phyloP scores from a whole-genome alignment of 805 yeast genomes.

The Metschnikowia lachancei region DNA sequence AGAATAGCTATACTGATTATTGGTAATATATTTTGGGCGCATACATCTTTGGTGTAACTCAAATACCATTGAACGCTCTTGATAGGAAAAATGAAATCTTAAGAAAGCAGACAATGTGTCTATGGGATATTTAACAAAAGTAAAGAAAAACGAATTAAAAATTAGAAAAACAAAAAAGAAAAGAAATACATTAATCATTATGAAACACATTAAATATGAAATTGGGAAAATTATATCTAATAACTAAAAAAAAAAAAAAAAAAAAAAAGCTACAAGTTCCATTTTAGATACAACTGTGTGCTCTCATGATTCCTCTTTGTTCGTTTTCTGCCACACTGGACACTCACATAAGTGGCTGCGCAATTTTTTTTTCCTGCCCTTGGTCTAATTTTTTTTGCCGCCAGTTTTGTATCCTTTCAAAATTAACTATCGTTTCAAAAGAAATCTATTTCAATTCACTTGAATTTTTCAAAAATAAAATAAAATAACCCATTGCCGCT shows the following conservation, averaged over 20 bases:
- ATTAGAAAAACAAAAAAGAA: too few relatives aligned
- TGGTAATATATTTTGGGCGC: not conserved
- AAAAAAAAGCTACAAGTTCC: too few relatives aligned
- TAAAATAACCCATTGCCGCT: not conserved
- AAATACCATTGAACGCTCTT: not conserved
- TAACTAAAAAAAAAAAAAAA: too few relatives aligned
- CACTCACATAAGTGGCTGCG: constrained; percentile 1
- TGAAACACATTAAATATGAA: too few relatives aligned
- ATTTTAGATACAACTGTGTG: too few relatives aligned
- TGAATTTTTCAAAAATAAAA: not conserved
- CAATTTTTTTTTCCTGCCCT: not conserved
- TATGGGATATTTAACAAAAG: too few relatives aligned
- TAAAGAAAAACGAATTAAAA: too few relatives aligned
- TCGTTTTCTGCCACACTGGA: not conserved
- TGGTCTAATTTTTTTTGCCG: constrained; percentile 6
- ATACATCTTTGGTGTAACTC: not conserved
- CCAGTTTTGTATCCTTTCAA: constrained; percentile 1
- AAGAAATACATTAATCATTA: too few relatives aligned
- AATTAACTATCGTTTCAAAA: too few relatives aligned
- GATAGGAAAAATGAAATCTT: too few relatives aligned
- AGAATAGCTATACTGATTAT: not conserved
- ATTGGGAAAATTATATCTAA: too few relatives aligned
- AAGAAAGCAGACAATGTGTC: too few relatives aligned
- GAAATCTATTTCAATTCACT: not conserved
- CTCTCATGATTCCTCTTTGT: not conserved